Conservation (phyloP, 148 eudicot genomes). For the Camellia sinensis region DNA sequence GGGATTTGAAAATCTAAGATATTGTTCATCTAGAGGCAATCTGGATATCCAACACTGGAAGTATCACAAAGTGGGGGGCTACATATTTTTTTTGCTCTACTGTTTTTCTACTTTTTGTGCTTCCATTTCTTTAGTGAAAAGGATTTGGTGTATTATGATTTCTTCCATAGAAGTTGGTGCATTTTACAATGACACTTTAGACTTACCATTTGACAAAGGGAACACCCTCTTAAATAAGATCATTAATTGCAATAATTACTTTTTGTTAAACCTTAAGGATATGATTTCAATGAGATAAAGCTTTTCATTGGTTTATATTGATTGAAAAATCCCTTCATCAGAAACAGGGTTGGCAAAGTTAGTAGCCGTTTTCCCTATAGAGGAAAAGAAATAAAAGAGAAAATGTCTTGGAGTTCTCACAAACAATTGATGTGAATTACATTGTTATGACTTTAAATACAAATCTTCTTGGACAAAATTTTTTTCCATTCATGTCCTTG, state of each 20-base stretch:
- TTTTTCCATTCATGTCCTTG: no score
- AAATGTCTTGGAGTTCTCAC: neutral
- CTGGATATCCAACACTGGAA: constrained; percentile 4
- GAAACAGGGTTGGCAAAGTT: neutral
- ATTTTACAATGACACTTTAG: neutral
- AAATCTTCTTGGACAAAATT: neutral
- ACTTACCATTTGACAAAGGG: neutral
- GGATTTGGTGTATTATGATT: neutral
- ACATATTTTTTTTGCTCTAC: no score
- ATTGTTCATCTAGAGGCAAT: neutral
- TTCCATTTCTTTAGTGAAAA: neutral
- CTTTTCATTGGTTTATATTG: neutral
- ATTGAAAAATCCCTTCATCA: neutral
- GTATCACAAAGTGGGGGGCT: no score
- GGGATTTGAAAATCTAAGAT: neutral
- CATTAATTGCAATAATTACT: neutral
- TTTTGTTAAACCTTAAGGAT: neutral
- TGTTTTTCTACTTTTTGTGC: no score
- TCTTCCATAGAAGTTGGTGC: neutral
- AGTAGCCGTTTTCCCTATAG: neutral
- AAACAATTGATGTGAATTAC: neutral
- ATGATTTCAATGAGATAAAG: neutral
- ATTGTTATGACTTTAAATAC: neutral
- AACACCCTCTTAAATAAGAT: neutral
- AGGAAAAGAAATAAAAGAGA: neutral